phyloP scores from a whole-genome alignment of 1,284 basidiomycete species.

The Puccinia horiana region DNA sequence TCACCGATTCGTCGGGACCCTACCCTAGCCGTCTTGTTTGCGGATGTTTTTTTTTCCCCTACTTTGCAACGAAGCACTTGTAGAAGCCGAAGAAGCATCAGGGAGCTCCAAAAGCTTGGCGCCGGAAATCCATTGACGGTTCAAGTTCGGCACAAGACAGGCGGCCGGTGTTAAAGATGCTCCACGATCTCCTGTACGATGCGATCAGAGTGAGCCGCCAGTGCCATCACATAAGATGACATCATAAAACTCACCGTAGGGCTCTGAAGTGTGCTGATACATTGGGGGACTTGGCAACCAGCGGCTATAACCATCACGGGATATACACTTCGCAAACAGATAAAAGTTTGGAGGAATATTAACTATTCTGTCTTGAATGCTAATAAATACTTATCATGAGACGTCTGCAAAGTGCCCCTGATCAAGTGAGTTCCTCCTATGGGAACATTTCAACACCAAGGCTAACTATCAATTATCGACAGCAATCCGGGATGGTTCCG shows the following conservation, averaged over 20 bases:
- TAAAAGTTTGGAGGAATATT: neutral
- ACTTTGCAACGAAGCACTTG: neutral
- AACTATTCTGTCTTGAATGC: constrained; percentile 10
- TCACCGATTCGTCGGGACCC: no score
- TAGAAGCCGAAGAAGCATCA: neutral
- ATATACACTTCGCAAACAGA: neutral
- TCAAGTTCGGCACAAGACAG: neutral
- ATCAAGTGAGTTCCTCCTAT: neutral
- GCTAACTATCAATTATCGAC: neutral
- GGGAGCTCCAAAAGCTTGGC: neutral
- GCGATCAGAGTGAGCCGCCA: neutral
- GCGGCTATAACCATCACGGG: neutral
- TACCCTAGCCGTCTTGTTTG: neutral
- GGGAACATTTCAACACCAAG: neutral
- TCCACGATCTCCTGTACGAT: neutral
- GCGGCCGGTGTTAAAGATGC: neutral
- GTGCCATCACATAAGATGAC: neutral
- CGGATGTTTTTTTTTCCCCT: neutral
- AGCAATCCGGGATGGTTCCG: neutral
- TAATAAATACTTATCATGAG: neutral
- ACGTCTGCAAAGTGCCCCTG: neutral
- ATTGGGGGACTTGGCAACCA: neutral
- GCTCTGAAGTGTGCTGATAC: constrained; percentile 11
- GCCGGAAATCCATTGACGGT: neutral
- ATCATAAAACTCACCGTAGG: neutral